A percentile compares a stretch with the other conserved stretches of the same genome.
phyloP scores from a whole-genome alignment of 2,329 filamentous ascomycete species.

The Diaporthe destruens region DNA sequence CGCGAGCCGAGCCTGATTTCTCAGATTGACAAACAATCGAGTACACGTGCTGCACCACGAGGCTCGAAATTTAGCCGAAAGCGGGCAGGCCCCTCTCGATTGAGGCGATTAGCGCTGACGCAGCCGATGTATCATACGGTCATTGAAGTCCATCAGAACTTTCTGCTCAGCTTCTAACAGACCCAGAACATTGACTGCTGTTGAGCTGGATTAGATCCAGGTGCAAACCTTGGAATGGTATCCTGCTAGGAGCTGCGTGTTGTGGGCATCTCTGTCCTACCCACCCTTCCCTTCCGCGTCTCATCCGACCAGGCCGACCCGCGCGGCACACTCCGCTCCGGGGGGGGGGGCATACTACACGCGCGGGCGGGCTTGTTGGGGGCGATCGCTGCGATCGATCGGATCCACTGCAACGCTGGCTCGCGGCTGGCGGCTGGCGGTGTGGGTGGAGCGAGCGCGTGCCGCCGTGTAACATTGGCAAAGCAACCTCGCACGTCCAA shows the following conservation, averaged over 20 bases:
- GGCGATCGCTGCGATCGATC: background rate
- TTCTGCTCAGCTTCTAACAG: background rate
- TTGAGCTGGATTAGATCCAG: background rate
- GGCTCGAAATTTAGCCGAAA: background rate
- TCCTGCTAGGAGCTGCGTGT: too few species aligned
- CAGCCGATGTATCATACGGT: background rate
- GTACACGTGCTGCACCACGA: background rate
- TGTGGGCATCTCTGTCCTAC: background rate
- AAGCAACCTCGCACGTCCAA: too few species aligned
- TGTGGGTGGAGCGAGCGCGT: background rate
- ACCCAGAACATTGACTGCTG: background rate
- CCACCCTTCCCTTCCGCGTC: too few species aligned
- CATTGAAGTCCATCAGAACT: constrained; percentile 2
- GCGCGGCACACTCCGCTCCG: constrained; percentile 19
- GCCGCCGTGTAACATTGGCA: background rate
- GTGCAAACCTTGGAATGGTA: background rate
- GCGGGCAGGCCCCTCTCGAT: background rate
- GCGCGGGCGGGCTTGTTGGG: background rate
- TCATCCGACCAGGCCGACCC: constrained; percentile 11
- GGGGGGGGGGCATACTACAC: too few species aligned
- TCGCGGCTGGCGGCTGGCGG: too few species aligned
- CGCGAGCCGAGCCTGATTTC: background rate
- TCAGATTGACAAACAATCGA: background rate
- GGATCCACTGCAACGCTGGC: background rate
- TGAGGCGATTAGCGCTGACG: background rate